Base-by-base conservation (phyloP, 768 basidiomycete species). In the Termitomyces sp. region DNA sequence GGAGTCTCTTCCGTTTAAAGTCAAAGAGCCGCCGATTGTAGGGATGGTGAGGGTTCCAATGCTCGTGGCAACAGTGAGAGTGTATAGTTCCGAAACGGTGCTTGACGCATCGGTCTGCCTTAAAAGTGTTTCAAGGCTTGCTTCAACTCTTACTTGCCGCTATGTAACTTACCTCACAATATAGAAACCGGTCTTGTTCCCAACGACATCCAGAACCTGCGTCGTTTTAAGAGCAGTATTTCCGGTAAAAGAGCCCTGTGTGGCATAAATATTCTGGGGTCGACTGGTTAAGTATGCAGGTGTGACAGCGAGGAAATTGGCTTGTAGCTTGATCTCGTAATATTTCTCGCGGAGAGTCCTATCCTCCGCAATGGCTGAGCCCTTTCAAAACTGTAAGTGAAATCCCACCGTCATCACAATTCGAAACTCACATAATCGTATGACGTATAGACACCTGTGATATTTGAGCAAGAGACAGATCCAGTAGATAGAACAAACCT, bases 321-420 rank as follows among this genome's bases (percentile, higher is more conserved):
- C 79, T 66, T 82, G 80, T 18, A 82, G 66, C 65, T 84, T 84
- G 54, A 82, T 68, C 60, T 84, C 82, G 55, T 83, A 82, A 67
- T 78, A 82, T 64, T 84, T 84, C 63, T 84, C 82, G 28, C 82
- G 76, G 24, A 83, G 73, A 2, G 80, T 79, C 40, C 82, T 73
- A 58, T 82, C 81, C 71, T 83, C 82, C 9, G 81, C 77, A 48
- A 83, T 81, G 4, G 80, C 79, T 4, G 79, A 72, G 7, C 81
- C 82, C 81, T 82, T 45, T 6, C 7, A 44, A n/a, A 52, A 38
- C 46, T 42, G 32, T 64, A n/a, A 50, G 24, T 11, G 22, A 22
- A 8, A 45, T 50, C 48, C 9, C 7, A 7, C 18, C 16, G n/a
- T 22, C 16, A 54, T 54, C 7, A 57, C 39, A 12, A 15, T 1